phyloP scores from a whole-genome alignment of 139 green algal genomes.

The Bryopsis sp. region DNA sequence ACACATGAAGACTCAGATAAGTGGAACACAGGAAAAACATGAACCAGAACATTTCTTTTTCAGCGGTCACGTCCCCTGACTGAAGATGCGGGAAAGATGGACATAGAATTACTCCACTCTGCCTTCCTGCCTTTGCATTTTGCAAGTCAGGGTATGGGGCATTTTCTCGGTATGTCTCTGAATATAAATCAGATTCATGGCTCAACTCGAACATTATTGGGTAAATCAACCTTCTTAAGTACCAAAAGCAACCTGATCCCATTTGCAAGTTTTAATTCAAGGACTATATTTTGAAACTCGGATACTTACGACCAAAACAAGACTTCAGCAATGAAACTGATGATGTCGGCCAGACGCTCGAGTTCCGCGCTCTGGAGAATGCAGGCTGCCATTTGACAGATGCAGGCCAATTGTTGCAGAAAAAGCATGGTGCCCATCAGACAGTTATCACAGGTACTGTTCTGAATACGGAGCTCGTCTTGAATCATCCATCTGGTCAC shows the following conservation, averaged over 20 bases:
- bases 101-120: not conserved
- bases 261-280: not conserved
- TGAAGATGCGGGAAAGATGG: not conserved
- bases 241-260: not conserved
- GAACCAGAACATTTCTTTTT: not conserved
- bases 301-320: slow-evolving; percentile 67
- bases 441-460: slow-evolving; percentile 79
- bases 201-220: not conserved
- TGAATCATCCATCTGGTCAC: slow-evolving; percentile 68
- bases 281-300: not conserved
- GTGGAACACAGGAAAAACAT: not conserved
- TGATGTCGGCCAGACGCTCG: slow-evolving; percentile 44
- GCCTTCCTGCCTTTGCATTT: not conserved
- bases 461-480: slow-evolving; percentile 55
- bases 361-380: slow-evolving; percentile 57
- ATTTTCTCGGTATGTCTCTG: not conserved
- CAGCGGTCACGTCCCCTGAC: not conserved
- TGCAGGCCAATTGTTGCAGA: slow-evolving; percentile 78
- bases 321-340: slow-evolving; percentile 69
- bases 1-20: not conserved
- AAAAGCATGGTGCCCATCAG: slow-evolving; percentile 59
- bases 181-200: not conserved
- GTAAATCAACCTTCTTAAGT: not conserved
- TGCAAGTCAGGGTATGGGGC: not conserved
- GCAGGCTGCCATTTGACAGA: slow-evolving; percentile 71